Evolutionary conservation across 352 stramenopile species (phyloP), one percentile per base, ranked within the genome.

Genomic region (Globisporangium acanthophoron): DNA sequence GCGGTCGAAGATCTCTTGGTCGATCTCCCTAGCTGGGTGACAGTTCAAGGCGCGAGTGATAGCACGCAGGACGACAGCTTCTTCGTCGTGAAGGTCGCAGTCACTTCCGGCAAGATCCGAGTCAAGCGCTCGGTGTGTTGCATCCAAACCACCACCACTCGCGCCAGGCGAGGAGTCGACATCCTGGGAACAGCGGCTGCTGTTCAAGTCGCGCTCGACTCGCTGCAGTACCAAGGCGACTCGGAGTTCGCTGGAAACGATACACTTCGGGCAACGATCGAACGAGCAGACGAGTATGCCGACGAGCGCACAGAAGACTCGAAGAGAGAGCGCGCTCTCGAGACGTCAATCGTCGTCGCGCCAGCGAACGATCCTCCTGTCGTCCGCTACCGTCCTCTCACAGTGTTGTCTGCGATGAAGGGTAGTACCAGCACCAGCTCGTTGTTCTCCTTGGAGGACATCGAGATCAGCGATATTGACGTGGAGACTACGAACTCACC

Each of bases 211-310:
- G 54, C 61, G 11, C 50, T 66, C 11, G 13, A 58, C 49, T 39
- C 48, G 15, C n/a, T 65, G 20, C 5, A 53, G 24, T 74, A 74
- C 56, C 20, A n/a, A 9, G 53, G 64, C 3, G 39, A 56, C n/a
- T 12, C 33, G 4, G 45, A 68, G 29, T 74, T 69, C 29, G 56
- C 47, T 16, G 67, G 64, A 0, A 18, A 33, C 13, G 67, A 71
- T 27, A 31, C 35, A 31, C 50, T 74, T 1, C 40, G 27, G 0
- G 20, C 58, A 11, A 46, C 49, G 13, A 49, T 67, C 5, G 15
- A 59, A 20, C 37, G 6, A 11, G 47, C 24, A 4, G 18, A 41
- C 2, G n/a, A 24, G 7, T n/a, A 24, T 12, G 9, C 11, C 9
- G 46, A 43, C 12, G 37, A 43, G 11, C 37, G 2, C 37, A 5